Base-by-base conservation (phyloP, 2,329 filamentous ascomycete genomes). In the Colletotrichum liriopes region DNA sequence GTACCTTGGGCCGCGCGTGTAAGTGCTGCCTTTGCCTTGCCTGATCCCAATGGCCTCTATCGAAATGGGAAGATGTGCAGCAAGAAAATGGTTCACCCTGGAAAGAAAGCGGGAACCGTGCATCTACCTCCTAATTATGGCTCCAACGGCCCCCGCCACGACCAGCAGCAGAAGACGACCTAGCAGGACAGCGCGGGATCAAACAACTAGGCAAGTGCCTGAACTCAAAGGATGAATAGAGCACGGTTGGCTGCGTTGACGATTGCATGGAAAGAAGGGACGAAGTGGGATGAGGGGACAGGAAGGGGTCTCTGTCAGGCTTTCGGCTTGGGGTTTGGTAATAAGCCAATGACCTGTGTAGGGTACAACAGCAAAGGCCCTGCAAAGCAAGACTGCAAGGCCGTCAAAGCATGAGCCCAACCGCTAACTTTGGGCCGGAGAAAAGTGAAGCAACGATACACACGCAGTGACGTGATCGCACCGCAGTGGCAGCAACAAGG, bases 261-360 rank as follows among this genome's bases (percentile, higher is more conserved):
- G 54, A 65, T 55, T 69, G 51, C 54, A 69, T 70, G 65, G 51
- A 60, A 52, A 69, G 59, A 70, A 70, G 70, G 43, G 70, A 69
- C n/a, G 70, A 56, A 69, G 41, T 65, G 66, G 65, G 65, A 69
- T 72, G 29, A 45, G n/a, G 35, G 39, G 51, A 58, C 20, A 58
- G 56, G 26, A 62, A 47, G 66, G 35, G 59, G 12, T 18, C 20
- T 20, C 37, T 37, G 54, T 39, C 20, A 39, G 56, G 56, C 37
- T 23, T 65, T 70, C 37, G 45, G 45, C 39, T 45, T 51, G 23
- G 61, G 29, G 37, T 64, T 68, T 63, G n/a, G 37, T 18, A 41
- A 58, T 16, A 58, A 16, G 32, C 52, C 11, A 52, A 45, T 43
- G 18, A 47, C 39, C 45, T 45, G 32, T 62, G 32, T 26, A 39